Evolutionary conservation across 2,329 filamentous ascomycete species (phyloP), one percentile per base, ranked within the genome.

Genomic region (Chalara sp.): DNA sequence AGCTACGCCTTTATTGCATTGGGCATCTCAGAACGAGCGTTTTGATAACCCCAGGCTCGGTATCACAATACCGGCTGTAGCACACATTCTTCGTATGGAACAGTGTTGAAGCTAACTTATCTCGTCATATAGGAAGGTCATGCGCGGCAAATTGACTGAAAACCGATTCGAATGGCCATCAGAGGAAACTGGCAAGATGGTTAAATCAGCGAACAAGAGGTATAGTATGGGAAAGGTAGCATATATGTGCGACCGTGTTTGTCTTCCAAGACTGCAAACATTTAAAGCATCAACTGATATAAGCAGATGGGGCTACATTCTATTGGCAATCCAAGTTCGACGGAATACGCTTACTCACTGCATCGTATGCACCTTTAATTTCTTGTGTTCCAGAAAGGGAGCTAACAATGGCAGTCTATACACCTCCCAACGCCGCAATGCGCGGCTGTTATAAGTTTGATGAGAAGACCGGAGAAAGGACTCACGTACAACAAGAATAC

Each of bases 401-500:
- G 6, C 13, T 8, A 21, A 29, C 13, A 13, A 12, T 50, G 7
- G 7, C 32, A 64, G 62, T 95, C 55, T 93, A 93, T 65, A 91
- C 88, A n/a, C 91, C 91, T 37, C 91, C 91, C 2, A 95, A 96
- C 61, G 91, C 92, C 31, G 89, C 89, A 33, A 86, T 81, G 53
- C 80, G 81, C 53, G 91, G 91, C 28, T 95, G 89, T 68, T 79
- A 87, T 62, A 79, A 91, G 62, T 96, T 91, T 67, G 81, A 93
- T 62, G 78, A 83, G 53, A 74, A 76, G 58, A 95, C 87, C 5
- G 88, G 91, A 47, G 81, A 83, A 66, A 80, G 78, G 52, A 86
- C 75, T 59, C 86, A 89, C 65, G 79, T 91, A 46, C 75, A 21
- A 21, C 21, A 21, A 21, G 21, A 21, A 21, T 21, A 21, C 21